Percentiles rank a stretch among this genome's conserved stretches.
phyloP scores from a whole-genome alignment of 1,284 basidiomycete genomes.

The Coniophora puteana region DNA sequence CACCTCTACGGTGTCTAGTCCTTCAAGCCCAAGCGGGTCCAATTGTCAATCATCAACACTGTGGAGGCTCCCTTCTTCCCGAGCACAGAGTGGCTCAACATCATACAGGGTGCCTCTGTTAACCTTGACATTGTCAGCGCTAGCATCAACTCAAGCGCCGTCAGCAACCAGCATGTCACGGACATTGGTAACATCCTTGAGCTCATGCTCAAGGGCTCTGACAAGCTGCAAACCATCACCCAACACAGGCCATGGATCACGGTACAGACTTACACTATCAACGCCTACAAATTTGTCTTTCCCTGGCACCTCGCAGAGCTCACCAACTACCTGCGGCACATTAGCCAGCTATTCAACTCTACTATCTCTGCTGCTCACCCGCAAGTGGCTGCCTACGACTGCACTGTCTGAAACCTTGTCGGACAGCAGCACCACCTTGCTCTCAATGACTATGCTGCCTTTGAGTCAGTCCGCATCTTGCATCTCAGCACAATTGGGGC shows the following conservation, averaged over 20 bases:
- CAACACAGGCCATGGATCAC: slow-evolving; percentile 25
- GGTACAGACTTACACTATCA: slow-evolving; percentile 15
- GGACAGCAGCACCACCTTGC: slow-evolving; percentile 15
- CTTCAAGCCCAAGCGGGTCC: no score
- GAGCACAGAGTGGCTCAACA: background rate
- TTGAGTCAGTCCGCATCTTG: slow-evolving; percentile 16
- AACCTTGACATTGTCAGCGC: slow-evolving; percentile 3
- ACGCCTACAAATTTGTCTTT: slow-evolving; percentile 23
- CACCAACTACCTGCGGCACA: slow-evolving; percentile 17
- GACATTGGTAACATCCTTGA: slow-evolving; percentile 11
- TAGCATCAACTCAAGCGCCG: background rate
- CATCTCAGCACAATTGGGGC: slow-evolving; percentile 12
- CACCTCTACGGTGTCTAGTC: no score
- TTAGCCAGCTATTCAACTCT: slow-evolving; percentile 21
- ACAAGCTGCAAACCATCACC: slow-evolving; percentile 15
- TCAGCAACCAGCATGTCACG: slow-evolving; percentile 3
- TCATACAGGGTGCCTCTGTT: background rate
- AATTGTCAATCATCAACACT: background rate
- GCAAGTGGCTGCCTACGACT: slow-evolving; percentile 26
- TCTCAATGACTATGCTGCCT: slow-evolving; percentile 20
- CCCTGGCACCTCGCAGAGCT: slow-evolving; percentile 24
- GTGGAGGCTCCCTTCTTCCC: background rate
- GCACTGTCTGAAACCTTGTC: slow-evolving; percentile 21
- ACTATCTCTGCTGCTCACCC: slow-evolving; percentile 4
- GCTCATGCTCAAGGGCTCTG: slow-evolving; percentile 12